These are phyloP conservation scores for Clavispora santaluciae DNA, from an alignment of 805 yeast genomes.

Conservation along the genomic window DNA sequence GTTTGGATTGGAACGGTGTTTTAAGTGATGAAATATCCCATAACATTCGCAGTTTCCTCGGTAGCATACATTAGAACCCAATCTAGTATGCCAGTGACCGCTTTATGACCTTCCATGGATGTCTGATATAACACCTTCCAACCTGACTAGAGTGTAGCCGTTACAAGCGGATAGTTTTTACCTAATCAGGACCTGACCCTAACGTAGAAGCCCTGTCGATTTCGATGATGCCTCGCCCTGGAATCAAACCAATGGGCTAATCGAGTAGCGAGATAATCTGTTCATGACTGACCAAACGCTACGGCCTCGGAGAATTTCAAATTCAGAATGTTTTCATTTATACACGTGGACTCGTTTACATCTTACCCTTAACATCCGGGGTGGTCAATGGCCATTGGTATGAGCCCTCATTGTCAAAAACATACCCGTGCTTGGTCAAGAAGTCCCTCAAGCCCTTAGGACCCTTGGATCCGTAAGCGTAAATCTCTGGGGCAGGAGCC, in stretches of 20 bases:
- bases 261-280: too few species aligned
- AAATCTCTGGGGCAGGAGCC: conserved; percentile 62
- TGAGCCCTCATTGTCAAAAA: conserved; percentile 53
- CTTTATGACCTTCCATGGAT: conserved; percentile 84
- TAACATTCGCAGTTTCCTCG: conserved; percentile 96
- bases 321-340: not conserved
- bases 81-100: conserved; percentile 83
- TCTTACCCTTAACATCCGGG: conserved; percentile 33
- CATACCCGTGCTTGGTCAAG: conserved; percentile 67
- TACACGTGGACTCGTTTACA: conserved; percentile 7
- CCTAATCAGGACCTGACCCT: too few species aligned
- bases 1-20: conserved; percentile 10
- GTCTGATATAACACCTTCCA: conserved; percentile 53
- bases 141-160: not conserved
- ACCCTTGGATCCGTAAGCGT: conserved; percentile 90
- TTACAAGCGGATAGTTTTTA: not conserved
- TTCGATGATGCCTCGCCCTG: too few species aligned
- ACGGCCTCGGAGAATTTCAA: too few species aligned
- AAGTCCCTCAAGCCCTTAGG: conserved; percentile 63
- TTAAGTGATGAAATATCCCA: conserved; percentile 70
- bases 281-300: too few species aligned
- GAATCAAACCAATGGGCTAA: too few species aligned
- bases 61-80: conserved; percentile 86
- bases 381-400: conserved; percentile 92
- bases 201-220: too few species aligned